Base-by-base conservation (phyloP, 176 grass and related monocot species). In the Miscanthus lutarioriparius region DNA sequence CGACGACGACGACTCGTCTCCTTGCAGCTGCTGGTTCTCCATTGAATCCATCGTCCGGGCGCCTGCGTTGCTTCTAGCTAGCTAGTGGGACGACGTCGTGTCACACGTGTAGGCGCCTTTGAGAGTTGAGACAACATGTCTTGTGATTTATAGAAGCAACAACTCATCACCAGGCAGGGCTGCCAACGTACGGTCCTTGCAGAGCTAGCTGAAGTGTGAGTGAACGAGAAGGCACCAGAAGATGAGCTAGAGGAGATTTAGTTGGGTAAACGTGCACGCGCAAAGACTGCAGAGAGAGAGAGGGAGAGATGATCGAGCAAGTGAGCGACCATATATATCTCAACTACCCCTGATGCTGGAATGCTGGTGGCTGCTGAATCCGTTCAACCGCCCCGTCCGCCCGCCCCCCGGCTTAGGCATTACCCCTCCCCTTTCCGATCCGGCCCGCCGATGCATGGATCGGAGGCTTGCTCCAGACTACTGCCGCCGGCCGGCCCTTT, bases 271-370 rank as follows among this genome's bases (percentile, higher is more conserved):
- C 89, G 83, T 80, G 84, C 88, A 87, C 74, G 70, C 80, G 39
- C 74, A 88, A 82, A 69, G 85, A 47, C 49, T 32, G 23, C 2
- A 64, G 81, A 49, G 76, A 78, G 47, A 62, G 41, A 43, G 80
- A 39, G 76, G 66, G 44, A 59, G 36, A 59, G 75, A 63, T n/a
- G 44, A 69, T 53, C 72, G 27, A 49, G 25, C 25, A 74, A 74
- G 71, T 56, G 83, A 76, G 83, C 92, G 86, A 92, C 92, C 71
- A 86, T 62, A 92, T 86, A 92, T 49, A 93, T 91, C 89, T 70
- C 91, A 96, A 80, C 94, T 32, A 96, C 91, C 48, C 72, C 8
- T 7, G 32, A 84, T 69, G 40, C 23, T 28, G 47, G 56, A 59
- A 59, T 59, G 56, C 23, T 64, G 61, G 25, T 64, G 26, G 61